Conservation (phyloP, 495 filamentous ascomycete species). For the Lentithecium fluviatile region DNA sequence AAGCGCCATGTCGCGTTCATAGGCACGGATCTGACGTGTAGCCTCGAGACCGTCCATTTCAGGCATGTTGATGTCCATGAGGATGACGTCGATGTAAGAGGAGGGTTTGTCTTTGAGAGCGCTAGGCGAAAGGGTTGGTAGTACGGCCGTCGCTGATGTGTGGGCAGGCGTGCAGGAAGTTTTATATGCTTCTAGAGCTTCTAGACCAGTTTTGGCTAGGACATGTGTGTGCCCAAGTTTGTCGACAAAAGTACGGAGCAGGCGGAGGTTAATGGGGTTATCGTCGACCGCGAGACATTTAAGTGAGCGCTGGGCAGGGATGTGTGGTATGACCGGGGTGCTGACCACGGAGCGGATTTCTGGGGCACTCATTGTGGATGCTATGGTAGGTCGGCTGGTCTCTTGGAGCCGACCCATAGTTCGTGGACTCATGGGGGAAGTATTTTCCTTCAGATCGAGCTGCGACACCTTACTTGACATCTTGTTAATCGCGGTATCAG, state of each 20-base stretch:
- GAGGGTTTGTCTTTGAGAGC: no score
- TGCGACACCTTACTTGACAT: not conserved
- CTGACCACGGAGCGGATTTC: slow-evolving; percentile 4
- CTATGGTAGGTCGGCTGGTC: not conserved
- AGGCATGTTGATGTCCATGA: slow-evolving; percentile 71
- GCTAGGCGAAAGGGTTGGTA: slow-evolving; percentile 20
- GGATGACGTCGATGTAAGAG: slow-evolving; percentile 52
- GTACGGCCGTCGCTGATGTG: not conserved
- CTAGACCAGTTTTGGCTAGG: slow-evolving; percentile 58
- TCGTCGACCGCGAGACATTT: slow-evolving; percentile 68
- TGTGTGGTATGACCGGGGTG: not conserved
- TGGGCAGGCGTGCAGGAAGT: slow-evolving; percentile 20
- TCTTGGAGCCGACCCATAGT: not conserved
- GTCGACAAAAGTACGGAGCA: slow-evolving; percentile 54
- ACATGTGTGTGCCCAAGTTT: slow-evolving; percentile 53
- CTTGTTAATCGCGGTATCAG: no score
- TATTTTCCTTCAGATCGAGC: slow-evolving; percentile 20
- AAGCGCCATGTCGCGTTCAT: slow-evolving; percentile 49
- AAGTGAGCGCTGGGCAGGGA: not conserved
- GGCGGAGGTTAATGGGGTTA: slow-evolving; percentile 70
- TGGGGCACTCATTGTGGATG: slow-evolving; percentile 9
- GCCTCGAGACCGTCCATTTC: slow-evolving; percentile 36
- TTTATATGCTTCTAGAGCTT: slow-evolving; percentile 58
- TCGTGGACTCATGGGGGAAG: not conserved
- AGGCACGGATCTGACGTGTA: slow-evolving; percentile 43